A percentile compares a stretch with the other conserved stretches of the same genome.
Conservation (phyloP, 331 rosid species). For the Ulmus americana region DNA sequence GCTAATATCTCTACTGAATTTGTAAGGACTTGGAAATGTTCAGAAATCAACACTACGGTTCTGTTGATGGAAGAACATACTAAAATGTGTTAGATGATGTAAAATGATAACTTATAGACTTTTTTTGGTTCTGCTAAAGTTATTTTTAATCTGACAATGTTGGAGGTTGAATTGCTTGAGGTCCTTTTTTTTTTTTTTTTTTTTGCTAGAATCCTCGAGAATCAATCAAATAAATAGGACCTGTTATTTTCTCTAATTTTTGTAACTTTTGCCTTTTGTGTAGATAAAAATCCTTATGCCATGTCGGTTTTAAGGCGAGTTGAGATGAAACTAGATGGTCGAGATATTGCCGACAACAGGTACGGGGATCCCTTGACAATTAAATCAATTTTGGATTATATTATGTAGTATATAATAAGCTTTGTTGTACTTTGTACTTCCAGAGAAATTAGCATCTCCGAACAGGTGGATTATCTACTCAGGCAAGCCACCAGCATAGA, state of each 20-base stretch:
- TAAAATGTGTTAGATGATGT: neutral
- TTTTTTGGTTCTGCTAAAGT: neutral
- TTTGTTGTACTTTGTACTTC: conserved; percentile 35
- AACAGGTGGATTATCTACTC: conserved; percentile 88
- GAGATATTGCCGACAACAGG: conserved; percentile 74
- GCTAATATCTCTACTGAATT: neutral
- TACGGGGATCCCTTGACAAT: conserved; percentile 27
- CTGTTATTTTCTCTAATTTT: conserved; percentile 3
- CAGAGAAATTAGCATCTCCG: conserved; percentile 67
- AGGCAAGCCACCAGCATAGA: conserved; percentile 90
- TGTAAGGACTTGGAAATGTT: neutral
- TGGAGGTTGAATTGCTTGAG: neutral
- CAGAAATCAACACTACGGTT: neutral
- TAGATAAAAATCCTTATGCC: conserved; percentile 85
- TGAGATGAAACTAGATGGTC: conserved; percentile 86
- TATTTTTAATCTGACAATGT: neutral
- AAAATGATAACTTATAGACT: too few species aligned
- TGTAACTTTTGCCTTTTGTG: conserved; percentile 16
- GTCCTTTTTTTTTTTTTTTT: neutral
- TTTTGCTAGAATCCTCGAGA: too few species aligned
- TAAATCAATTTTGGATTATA: conserved; percentile 13
- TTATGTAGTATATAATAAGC: conserved; percentile 16
- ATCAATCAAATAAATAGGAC: neutral
- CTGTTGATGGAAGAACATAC: neutral
- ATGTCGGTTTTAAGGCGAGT: conserved; percentile 68